Evolutionary conservation across 352 stramenopile species (phyloP), one percentile per base, ranked within the genome.

Genomic region (Thraustotheca clavata): DNA sequence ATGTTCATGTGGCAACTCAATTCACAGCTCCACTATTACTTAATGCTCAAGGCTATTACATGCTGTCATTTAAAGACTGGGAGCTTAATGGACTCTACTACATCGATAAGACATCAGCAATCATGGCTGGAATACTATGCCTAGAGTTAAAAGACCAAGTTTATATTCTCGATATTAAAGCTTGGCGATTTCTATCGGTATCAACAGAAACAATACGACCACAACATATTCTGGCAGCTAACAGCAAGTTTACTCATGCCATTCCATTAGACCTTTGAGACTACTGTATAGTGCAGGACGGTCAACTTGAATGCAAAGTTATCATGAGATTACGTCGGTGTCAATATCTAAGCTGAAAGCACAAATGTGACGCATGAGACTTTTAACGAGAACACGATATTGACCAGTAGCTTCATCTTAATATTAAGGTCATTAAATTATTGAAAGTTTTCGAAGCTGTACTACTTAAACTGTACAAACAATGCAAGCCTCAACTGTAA

Each of bases 161-260:
- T 16, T 62, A 62, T 41, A 27, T 62, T 22, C 35, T 62, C 26
- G 55, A 62, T 29, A 62, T 62, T n/a, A 62, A 62, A 32, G 52
- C 39, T 29, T 62, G 55, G 55, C 55, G 55, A 0, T 16, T 62
- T 29, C 12, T 62, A 2, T 47, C 39, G 4, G 27, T 24, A 2
- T n/a, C 39, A 4, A n/a, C 27, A 4, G 2, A 2, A 4, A 47
- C 39, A 2, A n/a, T 24, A 2, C 39, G 39, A 2, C 39, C 39
- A 27, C 39, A 47, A 47, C 27, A n/a, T 24, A n/a, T n/a, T 24
- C n/a, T 24, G 39, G 39, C 39, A n/a, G 27, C 22, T 27, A 24
- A 47, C 2, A 24, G 27, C 4, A n/a, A 24, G n/a, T 47, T 47
- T 47, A 24, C 39, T n/a, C 39, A 47, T 47, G 39, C 39, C 2